Base-by-base conservation (phyloP, 192 early-diverging fungal genomes). In the Glomus cerebriforme region DNA sequence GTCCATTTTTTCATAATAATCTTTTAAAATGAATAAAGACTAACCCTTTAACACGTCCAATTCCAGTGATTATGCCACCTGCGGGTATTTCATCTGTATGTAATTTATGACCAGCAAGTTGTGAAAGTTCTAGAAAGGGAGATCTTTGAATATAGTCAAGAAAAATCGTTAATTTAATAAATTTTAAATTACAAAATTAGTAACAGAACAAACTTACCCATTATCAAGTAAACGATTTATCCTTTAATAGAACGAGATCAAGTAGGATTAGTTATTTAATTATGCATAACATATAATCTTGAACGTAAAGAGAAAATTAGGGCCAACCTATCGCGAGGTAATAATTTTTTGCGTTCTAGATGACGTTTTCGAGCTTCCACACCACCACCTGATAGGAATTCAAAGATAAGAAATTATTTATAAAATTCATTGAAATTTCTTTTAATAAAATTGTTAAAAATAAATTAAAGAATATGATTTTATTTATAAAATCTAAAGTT, bases 41-140 rank as follows among this genome's bases (percentile, higher is more conserved):
- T 79, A 86, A 92, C 92, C 95, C 96, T 85, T 88, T 91, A 31
- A 99, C 92, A 15, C 95, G 88, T 34, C 97, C 97, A 83, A 99
- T 95, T 58, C 97, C 97, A n/a, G 97, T 95, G 74, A 99, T 95
- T 45, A 99, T 87, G 45, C 96, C 92, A 79, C 95, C 97, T 7
- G 95, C 91, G 45, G 95, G 91, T 3, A 94, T 92, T 39, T 93
- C 91, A 34, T 94, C 95, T 45, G 91, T 92, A 82, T 99, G 98
- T 49, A 99, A 83, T 59, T 93, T 81, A 82, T 94, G 90, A 26
- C 95, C 95, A 43, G 97, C 97, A 85, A 99, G 90, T 80, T 95
- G 95, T 73, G 94, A 95, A 72, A 99, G 88, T 86, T 99, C 97
- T 45, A 99, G 87, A 86, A 99, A 98, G 19, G 96, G 94, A 12